phyloP scores from a whole-genome alignment of 768 basidiomycete genomes.

The Gloeostereum incarnatum region DNA sequence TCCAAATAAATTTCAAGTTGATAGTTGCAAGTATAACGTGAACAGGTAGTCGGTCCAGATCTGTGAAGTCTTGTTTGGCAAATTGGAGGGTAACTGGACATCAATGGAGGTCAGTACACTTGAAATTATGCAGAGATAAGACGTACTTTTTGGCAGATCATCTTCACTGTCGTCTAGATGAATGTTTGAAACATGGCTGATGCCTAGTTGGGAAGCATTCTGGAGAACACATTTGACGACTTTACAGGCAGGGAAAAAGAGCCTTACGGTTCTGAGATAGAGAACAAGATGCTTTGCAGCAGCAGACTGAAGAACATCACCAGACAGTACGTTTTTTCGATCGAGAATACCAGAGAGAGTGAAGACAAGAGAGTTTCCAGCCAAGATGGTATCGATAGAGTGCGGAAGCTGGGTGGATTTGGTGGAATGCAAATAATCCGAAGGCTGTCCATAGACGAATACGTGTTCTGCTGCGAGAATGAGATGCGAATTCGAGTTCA shows the following conservation, averaged over 20 bases:
- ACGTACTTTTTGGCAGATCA: slow-evolving; percentile 29
- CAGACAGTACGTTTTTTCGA: slow-evolving; percentile 25
- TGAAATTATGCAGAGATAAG: slow-evolving; percentile 10
- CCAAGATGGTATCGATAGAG: slow-evolving; percentile 15
- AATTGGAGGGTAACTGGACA: slow-evolving; percentile 29
- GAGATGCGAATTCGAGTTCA: too few relatives aligned
- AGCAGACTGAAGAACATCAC: slow-evolving; percentile 37
- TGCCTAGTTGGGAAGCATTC: slow-evolving; percentile 52
- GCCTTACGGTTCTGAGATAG: slow-evolving; percentile 40
- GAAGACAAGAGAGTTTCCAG: slow-evolving; percentile 34
- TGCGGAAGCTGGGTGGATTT: background rate
- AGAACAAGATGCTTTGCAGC: slow-evolving; percentile 37
- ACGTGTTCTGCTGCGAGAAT: too few relatives aligned
- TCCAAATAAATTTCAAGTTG: slow-evolving; percentile 26
- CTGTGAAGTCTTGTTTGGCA: slow-evolving; percentile 19
- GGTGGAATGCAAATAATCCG: background rate
- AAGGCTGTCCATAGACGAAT: too few relatives aligned
- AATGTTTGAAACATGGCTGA: slow-evolving; percentile 47
- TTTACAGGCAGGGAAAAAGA: background rate
- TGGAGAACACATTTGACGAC: slow-evolving; percentile 16
- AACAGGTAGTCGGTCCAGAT: slow-evolving; percentile 21
- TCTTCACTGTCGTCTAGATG: slow-evolving; percentile 33
- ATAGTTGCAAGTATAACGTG: slow-evolving; percentile 29
- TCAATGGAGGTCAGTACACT: background rate
- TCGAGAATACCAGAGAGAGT: slow-evolving; percentile 47